A percentile compares a stretch with the other conserved stretches of the same genome.
Evolutionary conservation across 345 rosid species (phyloP).

Genomic region (Dipteronia sinensis): DNA sequence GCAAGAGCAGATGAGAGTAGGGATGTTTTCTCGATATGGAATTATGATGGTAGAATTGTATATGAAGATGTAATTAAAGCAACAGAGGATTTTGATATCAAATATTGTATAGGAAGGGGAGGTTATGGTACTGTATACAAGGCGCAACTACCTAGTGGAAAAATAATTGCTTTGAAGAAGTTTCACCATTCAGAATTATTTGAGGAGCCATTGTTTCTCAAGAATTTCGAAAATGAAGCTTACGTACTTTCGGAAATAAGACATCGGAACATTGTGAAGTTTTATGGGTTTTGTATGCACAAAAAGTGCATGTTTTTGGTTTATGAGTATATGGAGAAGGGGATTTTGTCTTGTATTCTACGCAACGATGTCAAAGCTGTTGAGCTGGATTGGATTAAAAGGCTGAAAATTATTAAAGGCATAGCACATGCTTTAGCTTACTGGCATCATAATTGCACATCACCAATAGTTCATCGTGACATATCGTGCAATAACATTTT

Average conservation of each 20-base stretch:
- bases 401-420: no score
- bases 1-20: not conserved
- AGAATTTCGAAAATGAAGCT: conserved; percentile 14
- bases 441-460: no score
- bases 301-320: no score
- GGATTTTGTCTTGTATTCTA: no score
- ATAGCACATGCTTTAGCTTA: no score
- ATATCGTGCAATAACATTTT: no score
- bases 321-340: no score
- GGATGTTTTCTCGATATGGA: conserved; percentile 16
- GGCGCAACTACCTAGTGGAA: conserved; percentile 8
- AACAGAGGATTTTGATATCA: no score
- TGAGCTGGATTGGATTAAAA: no score
- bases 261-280: conserved; percentile 20
- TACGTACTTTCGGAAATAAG: not conserved
- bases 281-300: no score
- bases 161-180: conserved; percentile 20
- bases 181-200: not conserved
- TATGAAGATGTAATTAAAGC: not conserved
- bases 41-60: conserved; percentile 14
- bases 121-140: conserved; percentile 5
- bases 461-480: no score
- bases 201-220: conserved; percentile 1
- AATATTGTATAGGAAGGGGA: conserved; percentile 19
- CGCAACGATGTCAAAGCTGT: no score